These are phyloP conservation scores for Trypanosoma scelopori DNA, from an alignment of 208 protist genomes.

Conservation along the genomic window DNA sequence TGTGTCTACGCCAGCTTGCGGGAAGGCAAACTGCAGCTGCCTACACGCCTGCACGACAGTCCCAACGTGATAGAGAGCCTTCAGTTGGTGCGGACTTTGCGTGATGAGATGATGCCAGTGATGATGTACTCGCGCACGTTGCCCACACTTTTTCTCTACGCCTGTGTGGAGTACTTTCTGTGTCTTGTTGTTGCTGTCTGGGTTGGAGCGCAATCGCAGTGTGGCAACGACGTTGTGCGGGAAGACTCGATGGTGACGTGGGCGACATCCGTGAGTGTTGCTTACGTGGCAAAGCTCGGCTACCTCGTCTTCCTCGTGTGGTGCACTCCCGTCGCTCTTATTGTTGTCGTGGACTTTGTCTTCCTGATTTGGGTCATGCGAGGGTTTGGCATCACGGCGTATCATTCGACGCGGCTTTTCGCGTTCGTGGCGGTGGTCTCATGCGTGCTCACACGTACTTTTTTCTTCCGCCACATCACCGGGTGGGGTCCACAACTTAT, in stretches of 20 bases:
- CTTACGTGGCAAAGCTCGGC: conserved; percentile 53
- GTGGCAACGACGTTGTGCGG: conserved; percentile 19
- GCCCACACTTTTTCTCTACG: conserved; percentile 58
- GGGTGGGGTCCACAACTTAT: conserved; percentile 51
- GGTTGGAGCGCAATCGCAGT: conserved; percentile 42
- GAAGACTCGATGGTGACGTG: conserved; percentile 43
- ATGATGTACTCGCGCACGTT: conserved; percentile 58
- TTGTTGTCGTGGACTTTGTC: conserved; percentile 65
- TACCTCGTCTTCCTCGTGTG: conserved; percentile 82
- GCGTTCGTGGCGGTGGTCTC: conserved; percentile 29
- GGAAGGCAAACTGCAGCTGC: background rate
- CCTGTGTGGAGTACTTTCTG: conserved; percentile 60
- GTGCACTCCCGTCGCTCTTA: conserved; percentile 59
- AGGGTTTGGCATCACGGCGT: conserved; percentile 37
- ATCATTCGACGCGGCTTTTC: conserved; percentile 28
- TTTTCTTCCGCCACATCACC: conserved; percentile 63
- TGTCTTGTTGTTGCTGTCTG: conserved; percentile 47
- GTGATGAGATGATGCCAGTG: conserved; percentile 32
- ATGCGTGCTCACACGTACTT: conserved; percentile 35
- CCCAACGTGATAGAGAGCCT: conserved; percentile 33
- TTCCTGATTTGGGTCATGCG: conserved; percentile 70
- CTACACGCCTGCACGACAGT: background rate
- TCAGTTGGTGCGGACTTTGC: conserved; percentile 65
- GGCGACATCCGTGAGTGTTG: conserved; percentile 57
- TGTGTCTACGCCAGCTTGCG: conserved; percentile 33